Percentiles rank a stretch among this genome's conserved stretches.
phyloP scores from a whole-genome alignment of 202 grass and related monocot species.

The Brachypodium distachyon region DNA sequence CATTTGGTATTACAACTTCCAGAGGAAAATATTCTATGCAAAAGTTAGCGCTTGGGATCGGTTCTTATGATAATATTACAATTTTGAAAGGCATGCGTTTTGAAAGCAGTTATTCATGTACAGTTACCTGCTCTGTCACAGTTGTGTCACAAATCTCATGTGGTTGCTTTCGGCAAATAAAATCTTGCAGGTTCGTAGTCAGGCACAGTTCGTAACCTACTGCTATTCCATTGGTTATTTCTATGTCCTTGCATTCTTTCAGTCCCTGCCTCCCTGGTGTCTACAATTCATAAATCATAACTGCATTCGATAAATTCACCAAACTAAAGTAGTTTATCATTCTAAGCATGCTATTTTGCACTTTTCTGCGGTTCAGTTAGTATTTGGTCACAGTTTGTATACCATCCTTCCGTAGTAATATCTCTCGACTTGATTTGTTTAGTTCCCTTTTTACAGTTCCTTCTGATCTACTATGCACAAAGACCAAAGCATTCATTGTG shows the following conservation, averaged over 20 bases:
- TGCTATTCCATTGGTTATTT: background rate
- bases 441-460: background rate
- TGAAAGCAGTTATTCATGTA: background rate
- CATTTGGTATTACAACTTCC: background rate
- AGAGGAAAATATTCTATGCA: background rate
- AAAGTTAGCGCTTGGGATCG: background rate
- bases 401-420: background rate
- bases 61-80: background rate
- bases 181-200: background rate
- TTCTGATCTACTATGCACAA: slow-evolving; percentile 8
- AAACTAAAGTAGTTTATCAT: background rate
- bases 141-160: background rate
- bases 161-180: background rate
- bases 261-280: too few relatives aligned
- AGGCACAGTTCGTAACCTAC: background rate
- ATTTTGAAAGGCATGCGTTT: background rate
- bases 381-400: background rate
- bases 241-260: background rate
- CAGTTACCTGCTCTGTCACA: background rate
- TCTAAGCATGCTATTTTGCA: background rate
- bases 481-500: slow-evolving; percentile 22
- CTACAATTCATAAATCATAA: background rate
- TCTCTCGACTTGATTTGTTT: background rate
- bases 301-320: background rate
- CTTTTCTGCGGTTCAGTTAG: background rate